Conservation (phyloP, 2,329 filamentous ascomycete species). For the Hypoxylon sp. region DNA sequence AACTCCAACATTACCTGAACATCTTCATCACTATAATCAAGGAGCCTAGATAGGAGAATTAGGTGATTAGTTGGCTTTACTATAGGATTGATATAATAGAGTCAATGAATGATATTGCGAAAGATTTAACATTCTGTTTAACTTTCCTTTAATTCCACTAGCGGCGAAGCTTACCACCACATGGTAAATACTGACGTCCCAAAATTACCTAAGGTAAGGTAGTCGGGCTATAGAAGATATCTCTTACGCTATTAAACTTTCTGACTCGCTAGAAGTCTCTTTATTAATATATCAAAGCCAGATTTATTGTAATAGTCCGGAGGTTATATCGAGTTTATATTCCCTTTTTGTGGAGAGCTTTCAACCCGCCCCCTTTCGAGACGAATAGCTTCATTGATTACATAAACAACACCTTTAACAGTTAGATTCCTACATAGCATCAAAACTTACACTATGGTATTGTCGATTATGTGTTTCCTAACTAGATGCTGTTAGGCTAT, state of each 20-base stretch:
- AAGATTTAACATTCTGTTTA: not conserved
- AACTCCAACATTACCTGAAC: slow-evolving; percentile 10
- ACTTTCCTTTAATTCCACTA: not conserved
- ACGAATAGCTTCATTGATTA: not conserved
- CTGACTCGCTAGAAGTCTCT: not conserved
- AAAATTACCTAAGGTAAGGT: not conserved
- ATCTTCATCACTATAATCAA: slow-evolving; percentile 86
- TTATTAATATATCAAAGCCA: too few species aligned
- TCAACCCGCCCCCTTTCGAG: not conserved
- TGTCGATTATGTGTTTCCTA: not conserved
- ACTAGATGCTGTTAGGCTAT: not conserved
- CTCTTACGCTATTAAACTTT: not conserved
- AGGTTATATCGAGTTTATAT: not conserved
- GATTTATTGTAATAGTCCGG: not conserved
- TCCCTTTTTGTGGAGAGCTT: not conserved
- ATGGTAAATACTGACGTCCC: not conserved
- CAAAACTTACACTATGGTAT: not conserved
- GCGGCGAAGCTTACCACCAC: not conserved
- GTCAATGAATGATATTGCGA: slow-evolving; percentile 44
- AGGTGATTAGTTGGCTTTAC: slow-evolving; percentile 63
- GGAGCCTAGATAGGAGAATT: slow-evolving; percentile 78
- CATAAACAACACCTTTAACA: not conserved
- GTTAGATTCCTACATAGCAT: not conserved
- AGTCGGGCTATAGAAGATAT: not conserved
- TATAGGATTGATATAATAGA: slow-evolving; percentile 62